Evolutionary conservation across 805 yeast genomes (phyloP).

Genomic region (Candida endomychidarum): DNA sequence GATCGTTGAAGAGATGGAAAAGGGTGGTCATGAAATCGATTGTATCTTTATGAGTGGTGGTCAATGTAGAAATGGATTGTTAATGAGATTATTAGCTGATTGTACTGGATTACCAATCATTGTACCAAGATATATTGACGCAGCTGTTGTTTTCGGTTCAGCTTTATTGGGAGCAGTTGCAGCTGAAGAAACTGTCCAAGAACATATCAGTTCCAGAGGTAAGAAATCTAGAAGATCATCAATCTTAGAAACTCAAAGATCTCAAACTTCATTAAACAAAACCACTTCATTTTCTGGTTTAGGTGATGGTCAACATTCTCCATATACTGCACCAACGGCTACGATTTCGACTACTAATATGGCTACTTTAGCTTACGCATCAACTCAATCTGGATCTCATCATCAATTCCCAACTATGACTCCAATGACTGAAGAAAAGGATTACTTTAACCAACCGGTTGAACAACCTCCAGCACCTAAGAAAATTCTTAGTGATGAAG

Average conservation of each 20-base stretch:
- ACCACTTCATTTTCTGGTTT: slow-evolving; percentile 13
- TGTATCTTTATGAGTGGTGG: slow-evolving; percentile 93
- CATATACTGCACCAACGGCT: slow-evolving; percentile 81
- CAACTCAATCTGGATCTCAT: slow-evolving; percentile 29
- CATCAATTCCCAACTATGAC: slow-evolving; percentile 34
- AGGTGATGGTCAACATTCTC: slow-evolving; percentile 48
- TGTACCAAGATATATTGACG: slow-evolving; percentile 92
- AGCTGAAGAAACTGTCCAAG: slow-evolving; percentile 58
- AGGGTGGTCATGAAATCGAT: slow-evolving; percentile 72
- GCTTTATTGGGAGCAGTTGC: slow-evolving; percentile 96
- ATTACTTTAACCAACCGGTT: slow-evolving; percentile 39
- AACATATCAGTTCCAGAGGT: slow-evolving; percentile 33
- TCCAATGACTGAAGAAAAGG: slow-evolving; percentile 41
- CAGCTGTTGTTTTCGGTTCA: slow-evolving; percentile 95
- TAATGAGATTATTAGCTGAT: slow-evolving; percentile 88
- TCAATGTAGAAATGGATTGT: slow-evolving; percentile 87
- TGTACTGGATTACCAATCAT: slow-evolving; percentile 90
- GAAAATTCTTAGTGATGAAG: slow-evolving; percentile 14
- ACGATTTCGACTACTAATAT: slow-evolving; percentile 65
- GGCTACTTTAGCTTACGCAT: slow-evolving; percentile 47
- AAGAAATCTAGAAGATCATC: slow-evolving; percentile 38
- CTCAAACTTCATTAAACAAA: slow-evolving; percentile 29
- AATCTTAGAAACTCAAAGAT: slow-evolving; percentile 27
- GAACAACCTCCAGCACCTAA: slow-evolving; percentile 10
- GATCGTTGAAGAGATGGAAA: slow-evolving; percentile 81